These are phyloP conservation scores for Tetradesmus obliquus DNA, from an alignment of 139 green algal species.

Conservation along the genomic window DNA sequence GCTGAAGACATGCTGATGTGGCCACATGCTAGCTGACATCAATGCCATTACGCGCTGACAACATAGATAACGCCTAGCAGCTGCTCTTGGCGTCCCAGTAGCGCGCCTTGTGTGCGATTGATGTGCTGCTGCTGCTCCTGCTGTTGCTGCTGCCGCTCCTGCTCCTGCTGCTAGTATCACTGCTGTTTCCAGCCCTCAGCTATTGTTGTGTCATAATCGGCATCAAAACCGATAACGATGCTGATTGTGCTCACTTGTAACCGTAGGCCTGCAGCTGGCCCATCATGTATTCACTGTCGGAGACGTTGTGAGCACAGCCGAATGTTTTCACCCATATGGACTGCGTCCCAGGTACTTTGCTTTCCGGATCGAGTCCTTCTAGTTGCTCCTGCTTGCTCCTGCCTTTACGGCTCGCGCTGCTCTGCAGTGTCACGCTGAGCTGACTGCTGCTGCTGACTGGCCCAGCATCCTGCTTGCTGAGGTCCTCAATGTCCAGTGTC, in stretches of 20 bases:
- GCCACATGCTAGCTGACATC: not conserved
- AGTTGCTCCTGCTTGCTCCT: not conserved
- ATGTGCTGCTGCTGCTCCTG: not conserved
- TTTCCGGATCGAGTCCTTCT: not conserved
- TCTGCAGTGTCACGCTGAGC: not conserved
- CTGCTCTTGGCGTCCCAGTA: not conserved
- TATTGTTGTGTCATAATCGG: not conserved
- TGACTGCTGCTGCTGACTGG: not conserved
- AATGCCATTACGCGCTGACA: not conserved
- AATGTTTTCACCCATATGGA: conserved; percentile 86
- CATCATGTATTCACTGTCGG: conserved; percentile 88
- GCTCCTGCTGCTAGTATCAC: not conserved
- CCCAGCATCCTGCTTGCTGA: conserved; percentile 7
- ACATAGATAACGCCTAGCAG: not conserved
- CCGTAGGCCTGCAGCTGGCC: conserved; percentile 81
- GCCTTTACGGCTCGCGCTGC: not conserved
- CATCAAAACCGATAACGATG: not conserved
- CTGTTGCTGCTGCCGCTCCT: not conserved
- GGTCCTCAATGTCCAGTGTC: conserved; percentile 30
- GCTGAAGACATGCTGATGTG: not conserved
- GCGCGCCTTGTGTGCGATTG: not conserved
- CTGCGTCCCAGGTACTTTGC: conserved; percentile 67
- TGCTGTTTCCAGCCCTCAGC: not conserved
- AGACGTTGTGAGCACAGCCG: conserved; percentile 84
- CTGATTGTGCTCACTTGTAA: conserved; percentile 66